Evolutionary conservation across 2,329 filamentous ascomycete genomes (phyloP).

Genomic region (Phialocephala subalpina): DNA sequence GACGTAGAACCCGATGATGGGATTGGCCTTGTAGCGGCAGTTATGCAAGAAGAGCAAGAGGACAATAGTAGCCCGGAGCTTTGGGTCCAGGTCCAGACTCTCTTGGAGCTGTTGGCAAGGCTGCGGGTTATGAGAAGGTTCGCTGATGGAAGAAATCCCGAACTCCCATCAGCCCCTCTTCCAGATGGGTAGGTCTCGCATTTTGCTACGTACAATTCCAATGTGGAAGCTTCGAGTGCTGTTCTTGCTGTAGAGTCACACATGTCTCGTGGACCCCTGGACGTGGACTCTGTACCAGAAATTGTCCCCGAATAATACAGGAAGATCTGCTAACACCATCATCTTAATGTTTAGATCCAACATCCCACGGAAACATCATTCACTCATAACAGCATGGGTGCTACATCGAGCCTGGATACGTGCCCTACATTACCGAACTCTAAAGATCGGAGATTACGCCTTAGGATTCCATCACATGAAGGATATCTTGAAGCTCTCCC

Average conservation of each 20-base stretch:
- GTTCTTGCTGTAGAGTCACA: too few species aligned
- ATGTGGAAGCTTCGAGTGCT: too few species aligned
- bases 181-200: slow-evolving; percentile 10
- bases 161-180: not conserved
- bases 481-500: not conserved
- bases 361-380: not conserved
- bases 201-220: too few species aligned
- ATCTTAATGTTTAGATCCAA: slow-evolving; percentile 4
- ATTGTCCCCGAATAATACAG: too few species aligned
- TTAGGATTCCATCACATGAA: not conserved
- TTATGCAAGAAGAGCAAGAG: not conserved
- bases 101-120: not conserved
- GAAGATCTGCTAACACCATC: too few species aligned
- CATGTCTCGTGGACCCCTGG: too few species aligned
- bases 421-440: slow-evolving; percentile 28
- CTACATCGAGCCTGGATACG: slow-evolving; percentile 30
- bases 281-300: too few species aligned
- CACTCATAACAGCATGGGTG: slow-evolving; percentile 16
- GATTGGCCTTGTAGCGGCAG: not conserved
- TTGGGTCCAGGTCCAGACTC: not conserved
- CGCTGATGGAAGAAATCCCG: slow-evolving; percentile 3
- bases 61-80: not conserved
- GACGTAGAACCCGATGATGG: not conserved
- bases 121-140: not conserved
- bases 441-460: slow-evolving; percentile 11